Base-by-base conservation (phyloP, 2,329 filamentous ascomycete genomes). In the Colletotrichum horii region DNA sequence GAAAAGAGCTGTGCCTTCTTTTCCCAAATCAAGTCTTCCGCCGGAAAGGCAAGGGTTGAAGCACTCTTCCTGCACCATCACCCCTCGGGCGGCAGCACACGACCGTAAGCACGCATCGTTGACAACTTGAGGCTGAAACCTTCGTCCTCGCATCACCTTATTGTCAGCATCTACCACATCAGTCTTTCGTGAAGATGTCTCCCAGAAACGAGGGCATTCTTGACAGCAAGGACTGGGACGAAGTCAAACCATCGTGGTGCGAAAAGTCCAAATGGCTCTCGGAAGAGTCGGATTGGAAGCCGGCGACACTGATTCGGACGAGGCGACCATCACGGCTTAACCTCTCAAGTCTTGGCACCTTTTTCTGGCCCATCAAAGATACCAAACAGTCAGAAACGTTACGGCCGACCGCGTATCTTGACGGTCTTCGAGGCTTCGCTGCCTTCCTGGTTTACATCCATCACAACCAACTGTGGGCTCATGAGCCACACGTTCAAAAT, bases 341-440 rank as follows among this genome's bases (percentile, higher is more conserved):
- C 6, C 30, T 69, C 30, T 26, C 70, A 38, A 52, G 75, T 4
- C 24, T 72, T 14, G 36, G 74, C 6, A 55, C 69, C 8, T 68
- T 77, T 19, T 52, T 76, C 12, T 78, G 78, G 70, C 64, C 73
- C 48, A 62, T 77, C 5, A 78, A 76, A 60, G 60, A 77, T 55
- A 66, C 77, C 2, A 71, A 77, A 4, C 64, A 75, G 19, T 52
- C 74, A 8, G 74, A 73, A 12, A 67, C 69, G 12, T 38, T 83
- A 7, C 85, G 86, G 74, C 82, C 84, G 38, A 88, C 87, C 2
- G 85, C 86, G 8, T 89, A 88, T 76, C 84, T 89, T 58, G 87
- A 89, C 80, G 87, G 88, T 28, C 80, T 89, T 38, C 86, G 87
- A 22, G 88, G 88, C 19, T 80, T 89, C 24, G 88, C 88, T 19